Percentiles rank a stretch among this genome's conserved stretches.
Evolutionary conservation across 2,329 filamentous ascomycete genomes (phyloP).

Genomic region (Raffaelea deltoideospora): DNA sequence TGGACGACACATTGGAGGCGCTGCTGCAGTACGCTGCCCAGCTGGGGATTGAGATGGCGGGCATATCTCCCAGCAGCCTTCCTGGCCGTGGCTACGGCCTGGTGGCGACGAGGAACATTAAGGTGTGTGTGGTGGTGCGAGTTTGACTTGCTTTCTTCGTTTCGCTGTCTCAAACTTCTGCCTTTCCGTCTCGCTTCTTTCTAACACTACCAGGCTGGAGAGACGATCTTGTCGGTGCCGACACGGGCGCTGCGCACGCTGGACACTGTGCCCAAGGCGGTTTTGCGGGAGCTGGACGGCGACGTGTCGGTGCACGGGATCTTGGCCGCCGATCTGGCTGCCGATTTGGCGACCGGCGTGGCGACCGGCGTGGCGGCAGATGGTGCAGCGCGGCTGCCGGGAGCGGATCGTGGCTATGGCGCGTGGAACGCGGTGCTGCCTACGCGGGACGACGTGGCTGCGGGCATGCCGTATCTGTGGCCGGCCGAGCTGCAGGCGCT

Average conservation of each 20-base stretch:
- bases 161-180: neutral
- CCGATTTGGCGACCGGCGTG: constrained; percentile 20
- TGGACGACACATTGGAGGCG: constrained; percentile 6
- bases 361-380: no score
- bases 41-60: constrained; percentile 51
- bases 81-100: constrained; percentile 66
- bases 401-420: constrained; percentile 26
- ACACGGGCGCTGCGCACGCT: constrained; percentile 46
- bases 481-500: constrained; percentile 25
- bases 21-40: constrained; percentile 41
- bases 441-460: constrained; percentile 37
- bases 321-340: constrained; percentile 51
- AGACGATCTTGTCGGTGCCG: constrained; percentile 51
- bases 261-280: constrained; percentile 38
- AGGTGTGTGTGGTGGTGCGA: constrained; percentile 29
- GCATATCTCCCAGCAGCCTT: constrained; percentile 51
- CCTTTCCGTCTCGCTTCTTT: neutral
- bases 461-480: constrained; percentile 33
- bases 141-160: neutral
- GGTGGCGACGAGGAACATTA: constrained; percentile 49
- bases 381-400: no score
- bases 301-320: constrained; percentile 53
- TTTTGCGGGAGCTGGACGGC: constrained; percentile 35
- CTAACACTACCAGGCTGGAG: constrained; percentile 18
- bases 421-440: constrained; percentile 58